Evolutionary conservation across 192 early-diverging fungal genomes (phyloP), one percentile per base, ranked within the genome.

Genomic region (Pilaira anomala): DNA sequence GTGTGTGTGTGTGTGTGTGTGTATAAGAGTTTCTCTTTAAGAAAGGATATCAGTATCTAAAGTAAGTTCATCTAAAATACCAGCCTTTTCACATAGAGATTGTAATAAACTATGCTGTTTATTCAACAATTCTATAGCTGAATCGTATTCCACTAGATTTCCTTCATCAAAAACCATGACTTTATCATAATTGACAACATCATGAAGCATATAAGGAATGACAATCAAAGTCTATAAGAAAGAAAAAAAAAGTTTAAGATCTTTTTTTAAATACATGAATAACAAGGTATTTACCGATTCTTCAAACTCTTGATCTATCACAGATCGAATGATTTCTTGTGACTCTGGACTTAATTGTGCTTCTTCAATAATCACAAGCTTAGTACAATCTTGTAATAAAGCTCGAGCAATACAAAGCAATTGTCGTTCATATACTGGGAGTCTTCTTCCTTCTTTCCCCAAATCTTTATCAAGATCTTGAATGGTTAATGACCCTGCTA

Each of bases 281-380:
- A 18, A 62, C 16, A 3, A 22, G 7, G 22, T 45, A 53, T 13
- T 65, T 65, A 65, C 63, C 41, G 85, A 84, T 52, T 86, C 75
- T 48, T 79, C 78, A 78, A 93, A 91, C 42, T 80, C 79, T 55
- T 85, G 78, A 49, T 89, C 84, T 60, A 97, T 91, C 0, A 92
- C 88, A 16, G 68, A 71, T 78, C 94, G 92, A 66, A 97, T 94
- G 18, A 76, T 77, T 24, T 81, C 74, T 65, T 97, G 91, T 0
- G 90, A 93, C 19, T 85, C 83, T 0, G 92, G 89, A 0, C 82
- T 83, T 4, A 93, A 90, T 0, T 94, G 94, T 2, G 93, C 94
- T 73, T 94, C 91, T 66, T 95, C 89, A 73, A 93, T 76, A 29
- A 94, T 78, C 53, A 94, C 83, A 25, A 92, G 63, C 2, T 56